A percentile compares a stretch with the other conserved stretches of the same genome.
Conservation (phyloP, 75 land plant species). For the Larix kaempferi region DNA sequence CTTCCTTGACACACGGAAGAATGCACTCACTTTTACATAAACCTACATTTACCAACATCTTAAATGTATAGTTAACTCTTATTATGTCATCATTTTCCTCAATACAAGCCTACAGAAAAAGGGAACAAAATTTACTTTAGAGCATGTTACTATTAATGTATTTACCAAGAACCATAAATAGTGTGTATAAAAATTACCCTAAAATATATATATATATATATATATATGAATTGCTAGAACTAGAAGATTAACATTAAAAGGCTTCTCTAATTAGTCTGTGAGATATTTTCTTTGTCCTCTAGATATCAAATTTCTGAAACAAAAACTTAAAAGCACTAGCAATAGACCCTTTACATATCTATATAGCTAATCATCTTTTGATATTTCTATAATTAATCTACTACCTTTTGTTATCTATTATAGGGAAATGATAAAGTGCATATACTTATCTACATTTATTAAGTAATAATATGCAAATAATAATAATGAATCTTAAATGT, state of each 20-base stretch:
- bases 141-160: background rate
- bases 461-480: no score
- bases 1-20: constrained; percentile 75
- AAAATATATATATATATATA: no score
- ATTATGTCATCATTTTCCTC: background rate
- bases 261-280: background rate
- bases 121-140: background rate
- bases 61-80: background rate
- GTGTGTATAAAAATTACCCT: background rate
- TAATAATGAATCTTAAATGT: no score
- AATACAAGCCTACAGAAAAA: background rate
- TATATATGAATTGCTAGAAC: background rate
- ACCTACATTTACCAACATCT: constrained; percentile 40
- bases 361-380: no score
- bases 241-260: background rate
- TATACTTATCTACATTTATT: no score
- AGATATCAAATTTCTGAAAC: no score
- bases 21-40: constrained; percentile 83
- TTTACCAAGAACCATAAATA: background rate
- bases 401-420: no score
- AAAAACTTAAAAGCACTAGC: no score
- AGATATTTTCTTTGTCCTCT: no score
- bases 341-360: no score
- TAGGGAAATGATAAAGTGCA: no score
- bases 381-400: no score